Evolutionary conservation across 345 rosid species (phyloP), one percentile per base, ranked within the genome.

Genomic region (Nephelium lappaceum): DNA sequence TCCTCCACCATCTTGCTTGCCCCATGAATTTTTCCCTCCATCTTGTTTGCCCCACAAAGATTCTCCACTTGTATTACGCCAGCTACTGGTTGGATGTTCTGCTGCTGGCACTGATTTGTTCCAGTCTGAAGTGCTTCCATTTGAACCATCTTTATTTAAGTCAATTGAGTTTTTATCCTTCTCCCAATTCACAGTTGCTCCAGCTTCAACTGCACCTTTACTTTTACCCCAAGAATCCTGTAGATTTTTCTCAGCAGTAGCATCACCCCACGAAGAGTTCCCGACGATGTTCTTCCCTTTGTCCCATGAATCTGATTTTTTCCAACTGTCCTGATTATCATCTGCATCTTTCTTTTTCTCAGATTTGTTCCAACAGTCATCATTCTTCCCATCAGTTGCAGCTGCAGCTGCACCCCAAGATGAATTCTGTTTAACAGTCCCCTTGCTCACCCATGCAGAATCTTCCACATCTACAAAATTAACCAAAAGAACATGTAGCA

Each of bases 401-500:
- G 91, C 79, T 65, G 87, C 78, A 64, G 91, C 79, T 61, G 78
- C 82, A 77, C 80, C 88, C 97, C 98, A 87, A 43, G 90, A 81
- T 10, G 91, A 82, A 76, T 71, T 81, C 83, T 80, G 84, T 75
- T 80, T 82, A 74, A 82, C 23, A 55, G 82, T 77, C 61, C 57
- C 82, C 79, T 85, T 83, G 39, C 24, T 57, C 31, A 70, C 90
- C 95, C 93, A 89, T 31, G 83, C 83, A 75, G 79, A 57, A 77
- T 84, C 84, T 79, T 79, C 87, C 71, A 73, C 80, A 79, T 79
- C 86, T 75, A 74, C 23, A 70, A 25, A 60, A 58, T 12, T 67
- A 9, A 67, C 81, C 43, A 71, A 67, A 62, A 60, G 2, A 41
- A 15, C 41, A 77, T 51, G 12, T 49, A 27, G 11, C 66, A 42